Base-by-base conservation (phyloP, 2,329 filamentous ascomycete genomes). In the Penicillium decumbens region DNA sequence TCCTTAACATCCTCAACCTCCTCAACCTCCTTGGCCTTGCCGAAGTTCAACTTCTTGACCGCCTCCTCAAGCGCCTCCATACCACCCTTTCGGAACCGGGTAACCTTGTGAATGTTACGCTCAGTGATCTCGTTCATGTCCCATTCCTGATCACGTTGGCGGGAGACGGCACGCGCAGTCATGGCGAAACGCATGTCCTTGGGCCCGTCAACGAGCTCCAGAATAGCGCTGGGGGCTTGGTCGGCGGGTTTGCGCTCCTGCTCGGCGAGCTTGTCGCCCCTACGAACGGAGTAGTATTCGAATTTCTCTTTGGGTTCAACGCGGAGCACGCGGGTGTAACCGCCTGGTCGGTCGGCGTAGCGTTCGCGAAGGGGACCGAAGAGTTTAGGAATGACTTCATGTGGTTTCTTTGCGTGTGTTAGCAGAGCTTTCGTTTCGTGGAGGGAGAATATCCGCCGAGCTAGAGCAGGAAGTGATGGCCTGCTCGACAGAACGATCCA, bases 151-250 rank as follows among this genome's bases (percentile, higher is more conserved):
- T 64, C 61, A 2, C 77, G 74, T 50, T 77, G 66, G 25, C 83
- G 79, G 38, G 88, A 89, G 6, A 97, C 78, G 0, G 89, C 85
- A 61, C 87, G 87, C 24, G 93, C 93, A 2, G 91, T 95, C 81
- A 97, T 84, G 63, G 89, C 89, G 74, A 96, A 96, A 29, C 91
- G 87, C 77, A 95, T 88, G 72, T 98, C 93, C 68, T 85, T 87
- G 29, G 90, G 89, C 30, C 92, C 91, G 72, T 98, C 93, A 54
- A 98, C 91, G 28, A 98, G 81, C 73, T 97, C 90, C 41, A 98
- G 84, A 56, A 98, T 91, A 20, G 93, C 92, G 29, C 87, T 91
- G 56, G 85, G 82, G 7, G 88, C 92, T 74, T 96, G 89, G 71
- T 97, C 92, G 64, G 81, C 80, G 2, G 59, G 59, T 41, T 61